Evolutionary conservation across 805 yeast genomes (phyloP), one percentile per base, ranked within the genome.

Genomic region (Scheffersomyces stipitis): DNA sequence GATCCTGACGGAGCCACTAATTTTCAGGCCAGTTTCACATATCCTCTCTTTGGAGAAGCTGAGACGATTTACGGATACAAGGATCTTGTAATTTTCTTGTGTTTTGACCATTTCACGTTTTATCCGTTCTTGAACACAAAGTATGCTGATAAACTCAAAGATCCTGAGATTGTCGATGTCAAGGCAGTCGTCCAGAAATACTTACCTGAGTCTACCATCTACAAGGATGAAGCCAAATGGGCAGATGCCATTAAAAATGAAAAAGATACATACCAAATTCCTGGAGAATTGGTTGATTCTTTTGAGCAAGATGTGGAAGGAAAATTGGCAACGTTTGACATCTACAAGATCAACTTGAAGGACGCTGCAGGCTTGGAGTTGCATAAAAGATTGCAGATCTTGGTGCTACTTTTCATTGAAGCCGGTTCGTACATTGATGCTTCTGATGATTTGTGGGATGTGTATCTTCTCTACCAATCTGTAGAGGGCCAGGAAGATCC

Each of bases 21-120:
- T 17, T 89, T 90, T 65, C 64, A 73, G 26, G 97, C 98, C 0
- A 53, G 66, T 10, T 89, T 87, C 64, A 91, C 98, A 1, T 93
- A 93, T 58, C 96, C 97, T 2, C 83, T 93, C 8, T 93, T 79
- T 69, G 98, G 98, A 4, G 96, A 89, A 32, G 75, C 88, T 1
- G 99, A 93, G 55, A 81, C 81, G 36, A 81, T 93, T 1, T 87
- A 81, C 53, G 99, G 99, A 2, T 93, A 78, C 57, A 74, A 81
- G 46, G 83, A 78, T 48, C 66, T 90, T 26, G 69, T 69, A 22
- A 78, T 93, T 24, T 75, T 78, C 46, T 56, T 83, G 26, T 67
- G 83, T 13, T 86, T 86, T 57, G 96, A 90, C 54, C 76, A 84
- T 26, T 65, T 71, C 31, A 82, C 93, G 0, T 76, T 90, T 54